These are phyloP conservation scores for Neopestalotiopsis clavispora DNA, from an alignment of 2,329 filamentous ascomycete species.

Conservation along the genomic window DNA sequence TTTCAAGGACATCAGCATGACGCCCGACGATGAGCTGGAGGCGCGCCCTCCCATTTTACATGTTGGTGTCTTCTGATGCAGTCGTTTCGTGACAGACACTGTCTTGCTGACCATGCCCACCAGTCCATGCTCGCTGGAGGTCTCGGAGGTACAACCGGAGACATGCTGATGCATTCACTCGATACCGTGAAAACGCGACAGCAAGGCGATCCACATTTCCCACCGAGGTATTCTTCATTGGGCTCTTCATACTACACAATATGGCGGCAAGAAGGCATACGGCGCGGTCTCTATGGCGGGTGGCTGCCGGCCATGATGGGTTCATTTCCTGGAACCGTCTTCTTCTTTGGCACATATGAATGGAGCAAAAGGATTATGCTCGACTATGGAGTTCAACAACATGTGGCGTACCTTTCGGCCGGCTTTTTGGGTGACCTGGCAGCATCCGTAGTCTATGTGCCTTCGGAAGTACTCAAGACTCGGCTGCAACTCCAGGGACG, in stretches of 20 bases:
- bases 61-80: conserved; percentile 48
- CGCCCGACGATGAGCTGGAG: conserved; percentile 52
- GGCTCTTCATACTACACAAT: conserved; percentile 92
- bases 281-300: conserved; percentile 89
- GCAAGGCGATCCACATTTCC: conserved; percentile 92
- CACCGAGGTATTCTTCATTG: conserved; percentile 90
- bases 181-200: conserved; percentile 98
- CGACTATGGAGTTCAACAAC: conserved; percentile 80
- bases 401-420: conserved; percentile 86
- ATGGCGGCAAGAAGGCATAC: conserved; percentile 86
- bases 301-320: conserved; percentile 89
- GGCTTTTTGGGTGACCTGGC: conserved; percentile 93
- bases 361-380: conserved; percentile 90
- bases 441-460: conserved; percentile 92
- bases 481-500: conserved; percentile 92
- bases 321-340: conserved; percentile 89
- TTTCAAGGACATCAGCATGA: conserved; percentile 32
- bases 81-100: conserved; percentile 22
- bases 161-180: conserved; percentile 98
- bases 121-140: conserved; percentile 96
- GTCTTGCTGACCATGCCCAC: conserved; percentile 26
- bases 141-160: conserved; percentile 88
- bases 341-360: conserved; percentile 97
- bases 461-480: conserved; percentile 98
- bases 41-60: conserved; percentile 67